Base-by-base conservation (phyloP, 306 rosid genomes). In the Myrica gale region DNA sequence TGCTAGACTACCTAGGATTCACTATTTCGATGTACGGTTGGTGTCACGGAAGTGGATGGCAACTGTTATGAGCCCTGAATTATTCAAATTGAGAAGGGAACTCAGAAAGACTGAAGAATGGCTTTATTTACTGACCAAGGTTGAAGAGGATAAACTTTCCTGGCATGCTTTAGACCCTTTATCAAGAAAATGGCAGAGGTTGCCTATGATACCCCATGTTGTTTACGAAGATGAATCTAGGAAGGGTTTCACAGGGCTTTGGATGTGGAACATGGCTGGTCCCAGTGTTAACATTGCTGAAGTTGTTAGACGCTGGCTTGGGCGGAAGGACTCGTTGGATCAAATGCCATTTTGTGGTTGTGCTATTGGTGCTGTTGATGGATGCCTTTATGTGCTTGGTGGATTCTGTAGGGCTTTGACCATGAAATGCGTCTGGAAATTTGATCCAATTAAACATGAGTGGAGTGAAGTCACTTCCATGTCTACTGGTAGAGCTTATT, bases 331-430 rank as follows among this genome's bases (percentile, higher is more conserved):
- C 71, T 81, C 88, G 11, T 88, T 79, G n/a, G 92, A 90, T 76
- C 95, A 88, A 83, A 92, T 89, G 97, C 97, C 97, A 51, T 89
- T 86, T 77, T 89, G 90, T 44, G 99, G 99, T 69, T 92, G 96
- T 79, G 93, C 98, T 56, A 82, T 92, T 76, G 92, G 92, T 42
- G 92, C 87, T 69, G 85, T 95, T 74, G 92, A 84, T 76, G 97
- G 98, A 77, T 89, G 91, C 72, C 96, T 92, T 56, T 95, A 95
- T 75, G 96, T 92, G 78, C 81, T 95, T 20, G 98, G 98, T 52
- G 98, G 98, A 76, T 95, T 95, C 85, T 92, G 88, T 20, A 89
- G 82, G 75, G 82, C 93, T 84, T 84, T 90, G 15, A 88, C 99
- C 7, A 84, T 92, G 93, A 88, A 79, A 79, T 87, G 92, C 54